A percentile compares a stretch with the other conserved stretches of the same genome.
phyloP scores from a whole-genome alignment of 768 basidiomycete genomes.

The Podaxis mareebaensis region DNA sequence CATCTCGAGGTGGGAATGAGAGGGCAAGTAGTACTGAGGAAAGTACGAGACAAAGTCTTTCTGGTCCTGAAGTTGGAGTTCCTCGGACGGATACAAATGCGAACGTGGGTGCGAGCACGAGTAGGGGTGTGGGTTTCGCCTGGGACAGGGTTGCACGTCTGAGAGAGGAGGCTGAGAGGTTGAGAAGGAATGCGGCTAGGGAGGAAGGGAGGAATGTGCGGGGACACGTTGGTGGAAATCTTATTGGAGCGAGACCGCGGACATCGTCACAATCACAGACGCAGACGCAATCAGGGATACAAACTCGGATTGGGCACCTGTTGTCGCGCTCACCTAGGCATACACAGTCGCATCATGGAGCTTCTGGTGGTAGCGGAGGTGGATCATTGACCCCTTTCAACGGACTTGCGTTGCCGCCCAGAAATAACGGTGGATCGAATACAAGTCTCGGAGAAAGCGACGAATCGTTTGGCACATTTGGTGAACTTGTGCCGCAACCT shows the following conservation, averaged over 20 bases:
- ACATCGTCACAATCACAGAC: background rate
- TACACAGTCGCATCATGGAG: background rate
- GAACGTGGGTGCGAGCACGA: background rate
- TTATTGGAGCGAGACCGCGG: background rate
- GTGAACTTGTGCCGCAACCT: background rate
- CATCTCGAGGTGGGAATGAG: background rate
- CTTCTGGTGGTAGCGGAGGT: background rate
- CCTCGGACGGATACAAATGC: background rate
- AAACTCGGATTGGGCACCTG: background rate
- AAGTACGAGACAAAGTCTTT: background rate
- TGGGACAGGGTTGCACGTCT: background rate
- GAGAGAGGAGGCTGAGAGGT: background rate
- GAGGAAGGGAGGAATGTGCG: background rate
- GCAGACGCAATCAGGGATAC: background rate
- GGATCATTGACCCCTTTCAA: background rate
- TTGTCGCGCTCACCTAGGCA: background rate
- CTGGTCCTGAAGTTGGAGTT: background rate
- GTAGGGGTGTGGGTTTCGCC: background rate
- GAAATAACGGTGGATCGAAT: background rate
- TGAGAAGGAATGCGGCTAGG: background rate
- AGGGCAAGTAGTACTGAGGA: background rate
- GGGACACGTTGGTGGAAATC: background rate
- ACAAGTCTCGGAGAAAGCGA: too few species aligned
- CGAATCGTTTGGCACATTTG: too few species aligned
- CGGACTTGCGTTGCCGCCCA: conserved; percentile 7